phyloP scores from a whole-genome alignment of 2,329 filamentous ascomycete genomes.

The Paraphaeosphaeria sporulosa region DNA sequence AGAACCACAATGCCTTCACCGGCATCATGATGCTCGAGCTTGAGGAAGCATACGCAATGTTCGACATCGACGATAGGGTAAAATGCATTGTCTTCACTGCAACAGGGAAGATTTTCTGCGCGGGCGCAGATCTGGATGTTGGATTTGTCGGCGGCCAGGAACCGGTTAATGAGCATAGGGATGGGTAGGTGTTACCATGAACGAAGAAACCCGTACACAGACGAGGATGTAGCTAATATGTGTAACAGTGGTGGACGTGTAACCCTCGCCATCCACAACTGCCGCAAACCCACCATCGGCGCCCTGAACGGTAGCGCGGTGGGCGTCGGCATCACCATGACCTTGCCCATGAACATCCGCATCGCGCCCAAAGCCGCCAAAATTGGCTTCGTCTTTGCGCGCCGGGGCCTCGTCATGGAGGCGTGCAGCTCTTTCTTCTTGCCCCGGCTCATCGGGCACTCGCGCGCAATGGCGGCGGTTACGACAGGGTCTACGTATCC shows the following conservation, averaged over 20 bases:
- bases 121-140: slow-evolving; percentile 63
- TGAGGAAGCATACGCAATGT: slow-evolving; percentile 59
- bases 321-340: slow-evolving; percentile 67
- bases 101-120: slow-evolving; percentile 61
- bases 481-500: slow-evolving; percentile 71
- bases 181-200: slow-evolving; percentile 52
- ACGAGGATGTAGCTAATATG: background rate
- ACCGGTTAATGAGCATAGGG: slow-evolving; percentile 58
- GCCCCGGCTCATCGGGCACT: slow-evolving; percentile 71
- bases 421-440: slow-evolving; percentile 76
- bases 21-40: slow-evolving; percentile 69
- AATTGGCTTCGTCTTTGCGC: slow-evolving; percentile 77
- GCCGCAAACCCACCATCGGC: slow-evolving; percentile 64
- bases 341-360: slow-evolving; percentile 64
- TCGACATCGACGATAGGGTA: slow-evolving; percentile 63
- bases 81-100: slow-evolving; percentile 64
- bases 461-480: slow-evolving; percentile 68
- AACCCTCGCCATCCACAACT: slow-evolving; percentile 63
- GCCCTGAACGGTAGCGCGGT: slow-evolving; percentile 65
- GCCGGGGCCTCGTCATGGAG: slow-evolving; percentile 76
- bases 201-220: background rate
- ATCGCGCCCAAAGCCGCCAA: slow-evolving; percentile 65
- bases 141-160: slow-evolving; percentile 57
- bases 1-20: slow-evolving; percentile 74
- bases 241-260: slow-evolving; percentile 53